Evolutionary conservation across 1,284 basidiomycete species (phyloP).

Genomic region (Clitocybe nebularis): DNA sequence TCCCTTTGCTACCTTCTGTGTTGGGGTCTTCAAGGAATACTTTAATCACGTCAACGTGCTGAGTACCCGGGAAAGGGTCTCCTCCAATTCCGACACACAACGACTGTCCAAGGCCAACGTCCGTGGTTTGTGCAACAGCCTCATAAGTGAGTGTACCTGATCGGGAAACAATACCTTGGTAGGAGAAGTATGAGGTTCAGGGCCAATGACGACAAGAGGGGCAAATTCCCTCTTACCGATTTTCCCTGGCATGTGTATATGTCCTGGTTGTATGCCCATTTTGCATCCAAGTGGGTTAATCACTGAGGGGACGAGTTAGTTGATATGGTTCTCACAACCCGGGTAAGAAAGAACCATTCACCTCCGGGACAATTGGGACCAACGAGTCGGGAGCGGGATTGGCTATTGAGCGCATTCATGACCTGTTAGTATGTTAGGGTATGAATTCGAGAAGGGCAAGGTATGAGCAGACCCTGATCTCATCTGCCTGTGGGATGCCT

Average conservation of each 20-base stretch:
- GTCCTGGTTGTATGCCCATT: slow-evolving; percentile 99
- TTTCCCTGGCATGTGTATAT: slow-evolving; percentile 94
- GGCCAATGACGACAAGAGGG: too few species aligned
- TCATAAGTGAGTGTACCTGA: slow-evolving; percentile 95
- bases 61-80: slow-evolving; percentile 98
- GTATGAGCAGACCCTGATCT: slow-evolving; percentile 69
- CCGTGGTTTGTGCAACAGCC: slow-evolving; percentile 92
- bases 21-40: slow-evolving; percentile 92
- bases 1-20: slow-evolving; percentile 76
- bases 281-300: slow-evolving; percentile 98
- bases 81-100: slow-evolving; percentile 98
- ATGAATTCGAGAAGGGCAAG: background rate
- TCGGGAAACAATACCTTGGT: slow-evolving; percentile 97
- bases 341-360: slow-evolving; percentile 17
- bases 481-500: slow-evolving; percentile 94
- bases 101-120: slow-evolving; percentile 94
- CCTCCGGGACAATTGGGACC: slow-evolving; percentile 96
- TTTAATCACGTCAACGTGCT: slow-evolving; percentile 95
- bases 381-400: slow-evolving; percentile 92
- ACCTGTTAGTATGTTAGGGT: slow-evolving; percentile 47
- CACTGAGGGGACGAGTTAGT: slow-evolving; percentile 37
- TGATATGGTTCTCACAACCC: background rate
- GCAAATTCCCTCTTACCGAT: slow-evolving; percentile 59
- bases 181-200: too few species aligned
- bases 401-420: slow-evolving; percentile 89